phyloP scores from a whole-genome alignment of 2,329 filamentous ascomycete genomes.

The Clonostachys solani region DNA sequence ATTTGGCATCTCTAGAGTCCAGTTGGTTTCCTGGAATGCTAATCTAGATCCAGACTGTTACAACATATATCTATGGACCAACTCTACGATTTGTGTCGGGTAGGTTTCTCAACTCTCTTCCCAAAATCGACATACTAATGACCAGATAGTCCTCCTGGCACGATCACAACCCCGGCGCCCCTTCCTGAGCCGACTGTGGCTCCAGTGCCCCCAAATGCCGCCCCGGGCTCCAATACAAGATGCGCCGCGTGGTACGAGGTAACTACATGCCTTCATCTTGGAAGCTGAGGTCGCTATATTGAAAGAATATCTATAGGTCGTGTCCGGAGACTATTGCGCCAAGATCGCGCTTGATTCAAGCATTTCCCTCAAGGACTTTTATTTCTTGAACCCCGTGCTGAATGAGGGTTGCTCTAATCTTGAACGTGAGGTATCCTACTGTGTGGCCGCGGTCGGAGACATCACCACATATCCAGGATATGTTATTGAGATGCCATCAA shows the following conservation, averaged over 20 bases:
- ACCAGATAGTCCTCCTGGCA: no score
- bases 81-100: not conserved
- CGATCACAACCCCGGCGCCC: no score
- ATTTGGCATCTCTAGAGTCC: constrained; percentile 8
- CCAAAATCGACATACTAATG: no score
- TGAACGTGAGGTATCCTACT: constrained; percentile 20
- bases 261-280: no score
- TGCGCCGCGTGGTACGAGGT: not conserved
- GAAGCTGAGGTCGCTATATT: no score
- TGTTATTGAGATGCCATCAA: no score
- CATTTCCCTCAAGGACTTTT: constrained; percentile 23
- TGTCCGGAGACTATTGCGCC: constrained; percentile 25
- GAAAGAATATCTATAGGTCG: no score
- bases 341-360: constrained; percentile 17
- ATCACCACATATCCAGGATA: constrained; percentile 6
- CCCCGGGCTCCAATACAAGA: not conserved
- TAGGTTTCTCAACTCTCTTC: no score
- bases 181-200: no score
- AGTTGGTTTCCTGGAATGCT: constrained; percentile 13
- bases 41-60: not conserved
- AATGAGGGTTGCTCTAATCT: constrained; percentile 26
- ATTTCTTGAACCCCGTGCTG: constrained; percentile 22
- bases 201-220: no score
- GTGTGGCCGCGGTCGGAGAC: constrained; percentile 21
- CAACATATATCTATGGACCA: not conserved